phyloP scores from a whole-genome alignment of 2,329 filamentous ascomycete species.

The Lecanicillium sp. region DNA sequence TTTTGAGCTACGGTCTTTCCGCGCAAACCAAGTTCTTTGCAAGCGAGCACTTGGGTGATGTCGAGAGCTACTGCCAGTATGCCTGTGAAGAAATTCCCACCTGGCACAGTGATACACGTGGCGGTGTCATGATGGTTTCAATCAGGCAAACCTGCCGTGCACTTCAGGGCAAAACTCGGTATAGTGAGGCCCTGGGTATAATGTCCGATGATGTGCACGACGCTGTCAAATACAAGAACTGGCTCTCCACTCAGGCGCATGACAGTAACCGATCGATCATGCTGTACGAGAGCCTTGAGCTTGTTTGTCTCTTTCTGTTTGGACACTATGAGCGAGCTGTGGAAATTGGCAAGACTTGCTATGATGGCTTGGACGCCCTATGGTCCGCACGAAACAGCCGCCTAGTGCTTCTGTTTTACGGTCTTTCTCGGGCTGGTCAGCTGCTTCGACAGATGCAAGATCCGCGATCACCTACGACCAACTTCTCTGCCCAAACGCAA shows the following conservation, averaged over 20 bases:
- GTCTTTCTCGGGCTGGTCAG: conserved; percentile 45
- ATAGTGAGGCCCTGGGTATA: conserved; percentile 41
- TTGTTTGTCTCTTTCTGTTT: conserved; percentile 54
- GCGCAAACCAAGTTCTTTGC: conserved; percentile 61
- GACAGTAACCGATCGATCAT: conserved; percentile 57
- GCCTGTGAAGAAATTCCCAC: conserved; percentile 66
- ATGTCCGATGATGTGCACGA: conserved; percentile 63
- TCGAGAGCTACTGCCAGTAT: conserved; percentile 63
- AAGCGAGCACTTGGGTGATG: conserved; percentile 58
- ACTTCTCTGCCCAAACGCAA: conserved; percentile 32
- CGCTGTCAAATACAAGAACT: conserved; percentile 48
- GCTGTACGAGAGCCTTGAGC: conserved; percentile 60
- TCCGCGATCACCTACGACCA: conserved; percentile 32
- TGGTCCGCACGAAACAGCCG: conserved; percentile 54
- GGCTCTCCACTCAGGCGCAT: conserved; percentile 40
- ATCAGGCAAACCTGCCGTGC: conserved; percentile 60
- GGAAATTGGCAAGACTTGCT: conserved; percentile 43
- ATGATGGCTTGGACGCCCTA: conserved; percentile 38
- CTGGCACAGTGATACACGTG: conserved; percentile 63
- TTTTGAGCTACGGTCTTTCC: conserved; percentile 61
- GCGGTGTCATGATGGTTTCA: conserved; percentile 60
- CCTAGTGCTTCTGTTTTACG: conserved; percentile 51
- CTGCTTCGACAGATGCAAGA: conserved; percentile 42
- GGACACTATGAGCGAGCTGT: conserved; percentile 53
- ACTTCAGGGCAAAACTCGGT: conserved; percentile 64